A percentile compares a stretch with the other conserved stretches of the same genome.
phyloP scores from a whole-genome alignment of 2,329 filamentous ascomycete species.

The Geosmithia putterillii region DNA sequence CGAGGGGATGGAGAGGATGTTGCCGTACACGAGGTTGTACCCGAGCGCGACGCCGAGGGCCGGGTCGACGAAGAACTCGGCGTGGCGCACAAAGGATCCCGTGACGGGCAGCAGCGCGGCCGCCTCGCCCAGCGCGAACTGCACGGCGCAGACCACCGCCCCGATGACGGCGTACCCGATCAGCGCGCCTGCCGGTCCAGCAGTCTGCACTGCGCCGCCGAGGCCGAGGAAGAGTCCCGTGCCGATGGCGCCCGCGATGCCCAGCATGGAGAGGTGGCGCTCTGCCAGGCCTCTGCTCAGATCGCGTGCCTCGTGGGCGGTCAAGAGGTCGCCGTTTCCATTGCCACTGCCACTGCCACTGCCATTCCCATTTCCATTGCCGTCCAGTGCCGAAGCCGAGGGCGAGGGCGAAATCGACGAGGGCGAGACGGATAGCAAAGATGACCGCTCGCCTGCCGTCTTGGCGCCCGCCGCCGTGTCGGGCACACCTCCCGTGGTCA shows the following conservation, averaged over 20 bases:
- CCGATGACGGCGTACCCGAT: conserved; percentile 44
- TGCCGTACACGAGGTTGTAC: conserved; percentile 43
- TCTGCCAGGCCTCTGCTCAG: conserved; percentile 11
- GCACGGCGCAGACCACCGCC: conserved; percentile 42
- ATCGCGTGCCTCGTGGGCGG: conserved; percentile 31
- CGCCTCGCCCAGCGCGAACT: conserved; percentile 46
- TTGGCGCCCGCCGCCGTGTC: too few relatives aligned
- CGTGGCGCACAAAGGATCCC: conserved; percentile 48
- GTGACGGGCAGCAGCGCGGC: conserved; percentile 50
- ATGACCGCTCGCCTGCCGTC: too few relatives aligned
- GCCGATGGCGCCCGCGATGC: conserved; percentile 48
- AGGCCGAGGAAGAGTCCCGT: conserved; percentile 49
- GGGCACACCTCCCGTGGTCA: too few relatives aligned
- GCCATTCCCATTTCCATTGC: conserved; percentile 7
- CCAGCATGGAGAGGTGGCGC: conserved; percentile 42
- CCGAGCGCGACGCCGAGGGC: conserved; percentile 43
- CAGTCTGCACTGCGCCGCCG: conserved; percentile 37
- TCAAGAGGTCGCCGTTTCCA: conserved; percentile 29
- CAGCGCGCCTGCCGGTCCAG: conserved; percentile 33
- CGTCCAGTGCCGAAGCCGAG: too few relatives aligned
- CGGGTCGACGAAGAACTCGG: conserved; percentile 48
- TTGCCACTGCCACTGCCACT: not conserved
- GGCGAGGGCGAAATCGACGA: too few relatives aligned
- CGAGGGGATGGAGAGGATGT: conserved; percentile 38
- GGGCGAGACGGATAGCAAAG: too few relatives aligned